Base-by-base conservation (phyloP, 768 basidiomycete genomes). In the Auriscalpium orientale region DNA sequence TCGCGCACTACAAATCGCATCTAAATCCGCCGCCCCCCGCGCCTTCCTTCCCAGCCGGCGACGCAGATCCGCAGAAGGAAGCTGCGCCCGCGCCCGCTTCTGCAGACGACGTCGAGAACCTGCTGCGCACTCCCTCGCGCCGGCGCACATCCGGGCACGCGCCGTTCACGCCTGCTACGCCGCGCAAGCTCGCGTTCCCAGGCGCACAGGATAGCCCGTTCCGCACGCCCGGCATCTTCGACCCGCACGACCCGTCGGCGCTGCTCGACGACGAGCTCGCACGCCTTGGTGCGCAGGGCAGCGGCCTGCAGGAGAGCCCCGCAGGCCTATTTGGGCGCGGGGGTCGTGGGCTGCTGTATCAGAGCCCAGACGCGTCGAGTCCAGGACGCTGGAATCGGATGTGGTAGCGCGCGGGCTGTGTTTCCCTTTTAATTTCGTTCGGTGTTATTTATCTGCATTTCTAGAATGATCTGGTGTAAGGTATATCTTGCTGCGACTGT, bases 261-360 rank as follows among this genome's bases (percentile, higher is more conserved):
- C 63, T 89, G 45, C 71, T 91, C 21, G 85, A 89, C 49, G 89
- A 91, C 49, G 89, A 91, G 56, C 71, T 91, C 54, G 79, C 76
- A 49, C 72, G 83, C 60, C 46, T 72, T 62, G 56, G 74, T 46
- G 51, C 57, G 6, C 57, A 55, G 36, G 53, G 36, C 18, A 55
- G 52, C 21, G 58, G 58, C 4, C 64, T 68, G 33, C 77, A 76
- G 20, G 83, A 84, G 37, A 89, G 86, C 63, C 88, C 87, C 0
- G 76, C 71, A 0, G 86, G 87, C 1, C 64, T 89, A 50, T 91
- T 81, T 67, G 89, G 83, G 56, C 62, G 44, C 77, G 78, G 60
- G 76, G 73, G 74, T 33, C 28, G 28, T 28, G 76, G 77, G 37
- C 64, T 86, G 59, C 64, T 90, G 62, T 91, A 89, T 61, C 84